Conservation (phyloP, 1,284 basidiomycete species). For the Marasmius sp. region DNA sequence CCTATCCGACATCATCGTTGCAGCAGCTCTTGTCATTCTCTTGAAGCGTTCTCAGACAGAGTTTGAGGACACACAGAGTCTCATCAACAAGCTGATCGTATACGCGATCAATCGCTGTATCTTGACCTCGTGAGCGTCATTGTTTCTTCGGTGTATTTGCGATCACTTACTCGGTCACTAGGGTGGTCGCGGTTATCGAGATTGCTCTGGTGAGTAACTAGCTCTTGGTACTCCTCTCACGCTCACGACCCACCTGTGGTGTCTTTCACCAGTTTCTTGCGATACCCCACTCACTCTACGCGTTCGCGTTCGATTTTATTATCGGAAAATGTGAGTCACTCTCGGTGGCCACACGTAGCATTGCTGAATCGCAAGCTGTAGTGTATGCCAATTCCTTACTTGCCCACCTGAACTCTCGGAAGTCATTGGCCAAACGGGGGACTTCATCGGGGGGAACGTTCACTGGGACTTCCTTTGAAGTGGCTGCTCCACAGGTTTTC, state of each 20-base stretch:
- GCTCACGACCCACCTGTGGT: not conserved
- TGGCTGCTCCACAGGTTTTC: not conserved
- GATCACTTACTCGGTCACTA: slow-evolving; percentile 14
- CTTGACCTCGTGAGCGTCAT: slow-evolving; percentile 39
- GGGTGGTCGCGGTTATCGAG: slow-evolving; percentile 39
- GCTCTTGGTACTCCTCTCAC: not conserved
- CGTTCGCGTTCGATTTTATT: slow-evolving; percentile 45
- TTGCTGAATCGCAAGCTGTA: slow-evolving; percentile 14
- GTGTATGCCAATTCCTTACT: slow-evolving; percentile 47
- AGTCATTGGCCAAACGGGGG: slow-evolving; percentile 21
- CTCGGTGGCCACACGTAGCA: not conserved
- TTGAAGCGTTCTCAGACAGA: slow-evolving; percentile 35
- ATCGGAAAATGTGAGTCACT: slow-evolving; percentile 41
- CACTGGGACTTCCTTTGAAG: slow-evolving; percentile 6
- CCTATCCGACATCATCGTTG: slow-evolving; percentile 42
- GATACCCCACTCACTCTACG: slow-evolving; percentile 39
- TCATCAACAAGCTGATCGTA: slow-evolving; percentile 42
- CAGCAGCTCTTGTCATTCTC: slow-evolving; percentile 36
- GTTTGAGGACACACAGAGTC: slow-evolving; percentile 38
- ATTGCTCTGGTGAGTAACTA: slow-evolving; percentile 32
- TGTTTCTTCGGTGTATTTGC: not conserved
- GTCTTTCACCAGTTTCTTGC: slow-evolving; percentile 29
- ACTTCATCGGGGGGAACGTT: slow-evolving; percentile 16
- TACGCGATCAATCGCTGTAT: slow-evolving; percentile 47
- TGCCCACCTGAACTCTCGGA: slow-evolving; percentile 43